These are phyloP conservation scores for Jackrogersella minutella DNA, from an alignment of 495 filamentous ascomycete genomes.

Conservation along the genomic window DNA sequence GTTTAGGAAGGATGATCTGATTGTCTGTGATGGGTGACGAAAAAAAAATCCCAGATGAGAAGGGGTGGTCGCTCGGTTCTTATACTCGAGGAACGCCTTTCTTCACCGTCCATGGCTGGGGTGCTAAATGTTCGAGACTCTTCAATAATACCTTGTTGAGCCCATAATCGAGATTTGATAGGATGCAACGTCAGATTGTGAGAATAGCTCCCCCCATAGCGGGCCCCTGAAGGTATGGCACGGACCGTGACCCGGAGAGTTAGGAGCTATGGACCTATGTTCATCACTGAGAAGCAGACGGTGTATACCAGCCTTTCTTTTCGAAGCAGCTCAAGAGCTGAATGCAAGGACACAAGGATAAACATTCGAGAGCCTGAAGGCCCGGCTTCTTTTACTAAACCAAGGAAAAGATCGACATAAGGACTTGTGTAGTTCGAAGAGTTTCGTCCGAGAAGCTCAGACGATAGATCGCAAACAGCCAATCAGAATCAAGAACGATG, in stretches of 20 bases:
- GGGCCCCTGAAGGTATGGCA: background rate
- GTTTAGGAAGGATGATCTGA: conserved; percentile 18
- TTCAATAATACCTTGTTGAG: conserved; percentile 2
- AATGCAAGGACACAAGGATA: conserved; percentile 15
- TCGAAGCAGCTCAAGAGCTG: conserved; percentile 1
- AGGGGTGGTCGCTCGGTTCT: conserved; percentile 21
- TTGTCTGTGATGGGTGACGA: conserved; percentile 27
- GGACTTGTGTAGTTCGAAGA: conserved; percentile 17
- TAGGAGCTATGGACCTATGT: background rate
- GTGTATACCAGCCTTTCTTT: conserved; percentile 2
- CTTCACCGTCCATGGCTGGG: background rate
- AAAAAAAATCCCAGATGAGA: conserved; percentile 21
- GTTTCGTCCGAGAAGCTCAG: conserved; percentile 15
- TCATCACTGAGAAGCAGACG: background rate
- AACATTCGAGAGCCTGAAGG: background rate
- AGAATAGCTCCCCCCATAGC: background rate
- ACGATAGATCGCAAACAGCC: background rate
- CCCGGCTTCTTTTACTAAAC: conserved; percentile 12
- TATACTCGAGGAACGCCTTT: conserved; percentile 31
- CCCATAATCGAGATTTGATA: conserved; percentile 1
- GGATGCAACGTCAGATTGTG: conserved; percentile 18
- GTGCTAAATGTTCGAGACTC: conserved; percentile 1
- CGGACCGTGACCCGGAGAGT: background rate
- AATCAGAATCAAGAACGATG: conserved; percentile 24
- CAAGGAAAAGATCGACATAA: conserved; percentile 26